These are phyloP conservation scores for Hortiboletus campestris DNA, from an alignment of 768 basidiomycete species.

Conservation along the genomic window DNA sequence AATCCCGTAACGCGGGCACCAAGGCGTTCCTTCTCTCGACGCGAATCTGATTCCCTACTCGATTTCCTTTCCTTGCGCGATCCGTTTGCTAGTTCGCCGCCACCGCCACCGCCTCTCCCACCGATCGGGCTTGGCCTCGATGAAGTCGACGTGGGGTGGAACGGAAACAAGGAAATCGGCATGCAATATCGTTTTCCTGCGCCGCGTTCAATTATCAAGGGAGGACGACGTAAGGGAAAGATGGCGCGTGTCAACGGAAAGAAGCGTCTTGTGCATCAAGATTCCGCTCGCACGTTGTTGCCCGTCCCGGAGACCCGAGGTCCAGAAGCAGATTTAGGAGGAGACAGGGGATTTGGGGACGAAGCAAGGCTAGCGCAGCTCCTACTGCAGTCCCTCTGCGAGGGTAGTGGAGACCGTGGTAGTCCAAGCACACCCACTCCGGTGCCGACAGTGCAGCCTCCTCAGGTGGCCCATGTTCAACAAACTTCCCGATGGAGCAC, in stretches of 20 bases:
- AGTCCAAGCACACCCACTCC: conserved; percentile 3
- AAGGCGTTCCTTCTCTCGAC: conserved; percentile 21
- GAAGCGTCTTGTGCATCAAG: conserved; percentile 25
- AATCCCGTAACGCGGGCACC: conserved; percentile 3
- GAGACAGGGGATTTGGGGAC: conserved; percentile 26
- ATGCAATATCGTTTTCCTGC: conserved; percentile 34
- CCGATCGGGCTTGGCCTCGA: conserved; percentile 27
- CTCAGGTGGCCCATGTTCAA: conserved; percentile 18
- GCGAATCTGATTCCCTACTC: conserved; percentile 26
- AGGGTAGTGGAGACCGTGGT: conserved; percentile 5
- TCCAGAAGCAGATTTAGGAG: conserved; percentile 14
- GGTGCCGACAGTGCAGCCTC: conserved; percentile 9
- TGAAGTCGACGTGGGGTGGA: conserved; percentile 28
- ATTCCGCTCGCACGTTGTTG: conserved; percentile 26
- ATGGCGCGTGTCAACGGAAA: conserved; percentile 15
- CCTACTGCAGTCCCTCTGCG: conserved; percentile 27
- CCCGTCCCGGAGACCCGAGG: conserved; percentile 22
- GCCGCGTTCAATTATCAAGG: conserved; percentile 29
- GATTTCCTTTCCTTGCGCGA: conserved; percentile 36
- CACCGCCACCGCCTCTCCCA: conserved; percentile 32
- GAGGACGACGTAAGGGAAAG: conserved; percentile 21
- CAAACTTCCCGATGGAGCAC: conserved; percentile 31
- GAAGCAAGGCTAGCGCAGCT: conserved; percentile 31
- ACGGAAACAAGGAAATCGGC: conserved; percentile 22
- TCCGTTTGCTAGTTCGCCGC: conserved; percentile 34